Percentiles rank a stretch among this genome's conserved stretches.
phyloP scores from a whole-genome alignment of 768 basidiomycete species.

The Pleurotus platypus region DNA sequence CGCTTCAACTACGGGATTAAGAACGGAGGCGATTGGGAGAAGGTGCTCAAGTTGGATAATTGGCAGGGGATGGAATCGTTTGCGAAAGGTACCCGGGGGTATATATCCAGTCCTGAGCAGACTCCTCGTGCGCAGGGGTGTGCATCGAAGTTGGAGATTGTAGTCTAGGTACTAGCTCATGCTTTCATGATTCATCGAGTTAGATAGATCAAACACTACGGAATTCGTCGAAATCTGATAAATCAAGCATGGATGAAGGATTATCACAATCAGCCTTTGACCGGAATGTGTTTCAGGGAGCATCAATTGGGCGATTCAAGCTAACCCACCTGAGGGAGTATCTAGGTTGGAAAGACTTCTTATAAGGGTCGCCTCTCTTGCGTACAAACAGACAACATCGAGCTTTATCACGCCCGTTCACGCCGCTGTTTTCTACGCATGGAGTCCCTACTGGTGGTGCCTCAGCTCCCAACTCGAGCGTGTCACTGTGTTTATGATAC shows the following conservation, averaged over 20 bases:
- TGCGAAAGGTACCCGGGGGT: not conserved
- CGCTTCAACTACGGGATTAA: not conserved
- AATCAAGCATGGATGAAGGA: too few species aligned
- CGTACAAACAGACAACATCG: too few species aligned
- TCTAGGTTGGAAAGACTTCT: too few species aligned
- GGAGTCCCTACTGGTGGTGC: slow-evolving; percentile 10
- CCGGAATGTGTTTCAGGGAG: too few species aligned
- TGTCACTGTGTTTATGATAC: slow-evolving; percentile 20
- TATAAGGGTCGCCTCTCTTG: too few species aligned
- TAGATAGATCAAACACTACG: too few species aligned
- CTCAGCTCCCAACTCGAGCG: slow-evolving; percentile 30
- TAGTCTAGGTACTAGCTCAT: not conserved
- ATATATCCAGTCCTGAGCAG: not conserved
- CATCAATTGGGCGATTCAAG: too few species aligned
- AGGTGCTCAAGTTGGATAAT: not conserved
- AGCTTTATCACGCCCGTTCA: too few species aligned
- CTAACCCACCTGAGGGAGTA: too few species aligned
- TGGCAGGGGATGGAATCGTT: not conserved
- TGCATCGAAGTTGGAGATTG: not conserved
- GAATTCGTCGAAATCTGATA: too few species aligned
- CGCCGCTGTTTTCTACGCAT: slow-evolving; percentile 28
- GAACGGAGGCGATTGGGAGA: not conserved
- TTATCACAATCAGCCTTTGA: too few species aligned
- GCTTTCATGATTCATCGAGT: too few species aligned
- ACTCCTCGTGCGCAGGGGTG: not conserved